Percentiles rank a stretch among this genome's conserved stretches.
These are phyloP conservation scores for Allium fistulosum DNA, from an alignment of 106 monocot species.

Conservation along the genomic window DNA sequence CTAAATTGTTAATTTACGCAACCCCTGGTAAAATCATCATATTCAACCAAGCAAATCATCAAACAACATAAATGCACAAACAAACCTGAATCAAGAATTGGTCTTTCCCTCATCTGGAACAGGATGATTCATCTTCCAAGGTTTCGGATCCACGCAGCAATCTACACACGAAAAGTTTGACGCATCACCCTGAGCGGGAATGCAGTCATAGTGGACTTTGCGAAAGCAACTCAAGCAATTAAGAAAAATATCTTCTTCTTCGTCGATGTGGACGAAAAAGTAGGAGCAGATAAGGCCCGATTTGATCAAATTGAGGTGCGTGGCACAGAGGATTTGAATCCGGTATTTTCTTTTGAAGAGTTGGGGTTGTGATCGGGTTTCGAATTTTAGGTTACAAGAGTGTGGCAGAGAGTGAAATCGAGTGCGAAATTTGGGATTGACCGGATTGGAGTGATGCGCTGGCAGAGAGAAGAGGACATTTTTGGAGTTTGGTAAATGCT, in stretches of 20 bases:
- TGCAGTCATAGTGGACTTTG: conserved; percentile 27
- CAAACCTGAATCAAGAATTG: too few relatives aligned
- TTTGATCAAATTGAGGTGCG: conserved; percentile 8
- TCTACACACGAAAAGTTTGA: conserved; percentile 24
- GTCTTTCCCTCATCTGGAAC: too few relatives aligned
- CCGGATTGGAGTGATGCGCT: not conserved
- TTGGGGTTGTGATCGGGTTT: not conserved
- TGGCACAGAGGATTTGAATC: conserved; percentile 23
- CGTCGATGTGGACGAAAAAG: conserved; percentile 15
- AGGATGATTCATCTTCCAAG: too few relatives aligned
- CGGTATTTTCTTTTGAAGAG: conserved; percentile 27
- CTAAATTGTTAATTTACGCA: too few relatives aligned
- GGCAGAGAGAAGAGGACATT: not conserved
- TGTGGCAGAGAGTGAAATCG: conserved; percentile 18
- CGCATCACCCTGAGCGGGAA: conserved; percentile 19
- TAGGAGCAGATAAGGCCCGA: conserved; percentile 27
- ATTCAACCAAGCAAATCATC: too few relatives aligned
- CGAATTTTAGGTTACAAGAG: not conserved
- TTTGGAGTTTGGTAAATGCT: not conserved
- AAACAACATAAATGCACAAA: too few relatives aligned
- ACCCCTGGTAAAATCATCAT: too few relatives aligned
- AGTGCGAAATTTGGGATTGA: conserved; percentile 2
- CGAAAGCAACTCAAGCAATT: conserved; percentile 19
- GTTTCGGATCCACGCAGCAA: conserved; percentile 6
- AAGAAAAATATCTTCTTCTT: not conserved